phyloP scores from a whole-genome alignment of 495 filamentous ascomycete species.

The Penicillium simplicissimum region DNA sequence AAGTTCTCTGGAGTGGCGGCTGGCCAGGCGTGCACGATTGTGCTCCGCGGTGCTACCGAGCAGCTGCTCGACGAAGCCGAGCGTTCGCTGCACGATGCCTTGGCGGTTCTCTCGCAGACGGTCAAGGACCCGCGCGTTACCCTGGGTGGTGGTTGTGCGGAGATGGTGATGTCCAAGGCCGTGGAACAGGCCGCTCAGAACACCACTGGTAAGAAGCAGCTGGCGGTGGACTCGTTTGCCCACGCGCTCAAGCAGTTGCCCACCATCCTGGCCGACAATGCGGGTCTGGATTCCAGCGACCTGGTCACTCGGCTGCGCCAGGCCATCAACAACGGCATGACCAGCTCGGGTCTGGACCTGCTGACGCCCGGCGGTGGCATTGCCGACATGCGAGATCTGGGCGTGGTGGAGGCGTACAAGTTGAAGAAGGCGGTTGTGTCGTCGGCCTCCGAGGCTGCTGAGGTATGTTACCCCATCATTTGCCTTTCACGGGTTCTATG shows the following conservation, averaged over 20 bases:
- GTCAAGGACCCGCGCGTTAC: constrained; percentile 93
- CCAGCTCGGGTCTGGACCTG: constrained; percentile 85
- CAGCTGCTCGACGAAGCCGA: constrained; percentile 97
- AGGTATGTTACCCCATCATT: constrained; percentile 55
- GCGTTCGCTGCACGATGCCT: constrained; percentile 91
- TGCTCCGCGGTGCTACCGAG: constrained; percentile 93
- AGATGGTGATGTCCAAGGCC: constrained; percentile 99
- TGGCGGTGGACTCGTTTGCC: constrained; percentile 89
- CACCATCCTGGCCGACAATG: constrained; percentile 96
- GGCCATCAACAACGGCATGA: constrained; percentile 92
- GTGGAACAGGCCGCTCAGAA: constrained; percentile 93
- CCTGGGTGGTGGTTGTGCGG: constrained; percentile 91
- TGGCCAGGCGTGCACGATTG: constrained; percentile 93
- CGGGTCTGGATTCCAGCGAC: constrained; percentile 91
- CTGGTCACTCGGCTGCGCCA: constrained; percentile 88
- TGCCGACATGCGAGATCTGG: constrained; percentile 92
- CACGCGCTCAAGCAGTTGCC: constrained; percentile 88
- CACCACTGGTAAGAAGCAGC: constrained; percentile 92
- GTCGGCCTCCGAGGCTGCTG: constrained; percentile 92
- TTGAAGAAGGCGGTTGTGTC: constrained; percentile 95
- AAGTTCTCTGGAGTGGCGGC: constrained; percentile 96
- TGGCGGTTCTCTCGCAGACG: constrained; percentile 96
- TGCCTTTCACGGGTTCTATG: not conserved
- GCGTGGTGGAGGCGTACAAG: constrained; percentile 99
- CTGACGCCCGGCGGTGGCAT: constrained; percentile 89